Percentiles rank a stretch among this genome's conserved stretches.
Evolutionary conservation across 73 alveolate genomes (phyloP).

Genomic region (Paramecium pentaurelia): DNA sequence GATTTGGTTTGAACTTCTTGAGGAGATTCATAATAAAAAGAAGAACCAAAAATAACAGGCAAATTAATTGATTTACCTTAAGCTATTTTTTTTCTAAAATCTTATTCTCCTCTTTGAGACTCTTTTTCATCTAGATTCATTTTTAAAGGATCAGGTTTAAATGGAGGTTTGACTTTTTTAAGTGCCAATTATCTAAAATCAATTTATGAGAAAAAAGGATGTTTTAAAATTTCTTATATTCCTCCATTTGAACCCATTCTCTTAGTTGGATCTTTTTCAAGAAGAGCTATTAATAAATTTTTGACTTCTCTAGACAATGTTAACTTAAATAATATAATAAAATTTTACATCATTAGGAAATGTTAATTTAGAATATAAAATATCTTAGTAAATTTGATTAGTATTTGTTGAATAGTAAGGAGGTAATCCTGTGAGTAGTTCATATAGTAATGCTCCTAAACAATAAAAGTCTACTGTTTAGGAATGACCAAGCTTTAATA

Average conservation of each 20-base stretch:
- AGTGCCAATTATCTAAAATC: conserved; percentile 31
- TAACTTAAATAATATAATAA: background rate
- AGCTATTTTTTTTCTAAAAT: conserved; percentile 48
- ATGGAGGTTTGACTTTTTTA: conserved; percentile 56
- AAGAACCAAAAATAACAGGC: conserved; percentile 3
- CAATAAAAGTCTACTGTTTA: conserved; percentile 68
- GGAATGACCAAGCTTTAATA: conserved; percentile 65
- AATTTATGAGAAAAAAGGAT: conserved; percentile 45
- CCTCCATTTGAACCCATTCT: conserved; percentile 80
- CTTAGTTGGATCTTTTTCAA: conserved; percentile 79
- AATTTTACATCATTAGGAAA: conserved; percentile 44
- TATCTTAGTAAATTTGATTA: conserved; percentile 55
- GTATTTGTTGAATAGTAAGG: conserved; percentile 63
- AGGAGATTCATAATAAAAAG: conserved; percentile 25
- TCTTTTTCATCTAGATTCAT: conserved; percentile 60
- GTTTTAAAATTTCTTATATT: conserved; percentile 50
- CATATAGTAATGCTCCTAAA: conserved; percentile 71
- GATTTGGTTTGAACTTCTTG: background rate
- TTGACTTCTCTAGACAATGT: conserved; percentile 64
- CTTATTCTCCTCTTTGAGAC: conserved; percentile 53
- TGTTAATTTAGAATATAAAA: conserved; percentile 41
- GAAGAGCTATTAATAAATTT: conserved; percentile 67
- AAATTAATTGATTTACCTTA: background rate
- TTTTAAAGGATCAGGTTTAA: conserved; percentile 49
- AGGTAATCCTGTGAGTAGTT: conserved; percentile 68